These are phyloP conservation scores for Rhizopogon sp. DNA, from an alignment of 768 basidiomycete genomes.

Conservation along the genomic window DNA sequence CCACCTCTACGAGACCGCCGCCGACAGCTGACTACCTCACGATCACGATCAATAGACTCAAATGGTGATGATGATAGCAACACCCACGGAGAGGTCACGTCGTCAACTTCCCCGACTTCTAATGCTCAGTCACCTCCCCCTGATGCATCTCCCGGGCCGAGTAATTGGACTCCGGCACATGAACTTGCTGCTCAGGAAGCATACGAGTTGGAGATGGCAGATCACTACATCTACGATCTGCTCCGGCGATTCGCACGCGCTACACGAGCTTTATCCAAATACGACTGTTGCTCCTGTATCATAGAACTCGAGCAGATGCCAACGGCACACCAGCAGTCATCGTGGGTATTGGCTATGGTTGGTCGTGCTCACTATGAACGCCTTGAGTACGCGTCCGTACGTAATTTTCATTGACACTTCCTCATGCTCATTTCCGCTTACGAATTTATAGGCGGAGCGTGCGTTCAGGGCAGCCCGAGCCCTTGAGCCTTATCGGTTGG, in stretches of 20 bases:
- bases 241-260: constrained; percentile 81
- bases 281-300: constrained; percentile 71
- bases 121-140: constrained; percentile 55
- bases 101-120: constrained; percentile 59
- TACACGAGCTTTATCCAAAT: constrained; percentile 65
- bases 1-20: constrained; percentile 51
- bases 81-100: constrained; percentile 41
- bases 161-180: constrained; percentile 57
- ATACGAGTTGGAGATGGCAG: constrained; percentile 69
- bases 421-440: constrained; percentile 4
- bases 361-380: constrained; percentile 89
- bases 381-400: constrained; percentile 82
- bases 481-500: constrained; percentile 86
- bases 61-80: constrained; percentile 65
- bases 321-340: constrained; percentile 62
- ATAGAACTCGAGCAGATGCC: constrained; percentile 76
- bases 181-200: constrained; percentile 70
- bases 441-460: constrained; percentile 67
- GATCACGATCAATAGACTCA: constrained; percentile 62
- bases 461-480: constrained; percentile 78
- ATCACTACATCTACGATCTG: constrained; percentile 78
- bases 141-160: constrained; percentile 60
- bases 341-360: constrained; percentile 76
- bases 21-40: constrained; percentile 47
- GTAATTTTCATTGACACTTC: constrained; percentile 28